phyloP scores from a whole-genome alignment of 2,329 filamentous ascomycete genomes.

The Paracoccidioides brasiliensis region DNA sequence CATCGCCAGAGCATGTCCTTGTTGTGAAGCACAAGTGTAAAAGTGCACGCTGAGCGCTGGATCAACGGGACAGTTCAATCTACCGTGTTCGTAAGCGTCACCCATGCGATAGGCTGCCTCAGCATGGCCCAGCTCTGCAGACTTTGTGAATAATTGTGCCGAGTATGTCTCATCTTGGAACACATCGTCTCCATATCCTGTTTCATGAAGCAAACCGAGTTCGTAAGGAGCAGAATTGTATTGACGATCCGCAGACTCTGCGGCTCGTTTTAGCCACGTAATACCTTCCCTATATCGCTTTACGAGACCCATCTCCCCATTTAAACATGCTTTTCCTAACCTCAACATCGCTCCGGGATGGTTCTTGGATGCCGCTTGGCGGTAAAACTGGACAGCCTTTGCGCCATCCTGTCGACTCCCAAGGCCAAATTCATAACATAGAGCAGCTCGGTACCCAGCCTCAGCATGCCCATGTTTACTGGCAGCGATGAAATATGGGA shows the following conservation, averaged over 20 bases:
- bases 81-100: slow-evolving; percentile 93
- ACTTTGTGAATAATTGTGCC: slow-evolving; percentile 85
- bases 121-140: slow-evolving; percentile 78
- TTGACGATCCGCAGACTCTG: slow-evolving; percentile 77
- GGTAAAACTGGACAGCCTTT: slow-evolving; percentile 88
- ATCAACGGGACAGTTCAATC: slow-evolving; percentile 74
- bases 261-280: slow-evolving; percentile 90
- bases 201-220: slow-evolving; percentile 76
- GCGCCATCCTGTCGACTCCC: slow-evolving; percentile 78
- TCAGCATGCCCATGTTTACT: slow-evolving; percentile 97
- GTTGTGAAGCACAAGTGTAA: slow-evolving; percentile 83
- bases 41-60: slow-evolving; percentile 92
- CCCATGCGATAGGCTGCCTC: slow-evolving; percentile 81
- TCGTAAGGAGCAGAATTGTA: slow-evolving; percentile 92
- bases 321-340: slow-evolving; percentile 78
- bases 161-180: slow-evolving; percentile 86
- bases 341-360: slow-evolving; percentile 92
- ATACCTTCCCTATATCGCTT: slow-evolving; percentile 81
- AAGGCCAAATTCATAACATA: slow-evolving; percentile 98
- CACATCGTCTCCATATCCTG: slow-evolving; percentile 84
- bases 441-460: slow-evolving; percentile 79
- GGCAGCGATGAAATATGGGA: slow-evolving; percentile 81
- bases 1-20: slow-evolving; percentile 76
- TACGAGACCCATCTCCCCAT: slow-evolving; percentile 71
- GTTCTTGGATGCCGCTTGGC: slow-evolving; percentile 78